Evolutionary conservation across 1,284 basidiomycete species (phyloP).

Genomic region (Meira miltonrushii): DNA sequence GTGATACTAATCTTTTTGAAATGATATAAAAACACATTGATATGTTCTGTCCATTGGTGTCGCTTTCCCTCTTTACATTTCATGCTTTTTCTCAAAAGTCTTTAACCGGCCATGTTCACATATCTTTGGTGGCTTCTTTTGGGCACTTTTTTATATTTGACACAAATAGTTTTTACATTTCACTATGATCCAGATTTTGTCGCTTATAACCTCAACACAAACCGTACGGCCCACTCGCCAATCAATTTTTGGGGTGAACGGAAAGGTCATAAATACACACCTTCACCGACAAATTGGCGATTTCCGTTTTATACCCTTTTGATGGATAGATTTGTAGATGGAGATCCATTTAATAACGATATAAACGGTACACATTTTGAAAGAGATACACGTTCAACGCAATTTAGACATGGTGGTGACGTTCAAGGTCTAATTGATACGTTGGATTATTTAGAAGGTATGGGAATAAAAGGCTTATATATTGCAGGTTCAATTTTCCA

Average conservation of each 20-base stretch:
- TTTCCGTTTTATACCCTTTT: slow-evolving; percentile 3
- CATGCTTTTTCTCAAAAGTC: no score
- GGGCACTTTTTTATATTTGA: no score
- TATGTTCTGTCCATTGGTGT: no score
- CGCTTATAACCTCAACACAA: slow-evolving; percentile 8
- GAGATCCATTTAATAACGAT: slow-evolving; percentile 3
- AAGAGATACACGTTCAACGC: neutral
- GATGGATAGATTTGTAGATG: slow-evolving; percentile 6
- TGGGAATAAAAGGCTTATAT: slow-evolving; percentile 3
- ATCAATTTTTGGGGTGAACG: slow-evolving; percentile 1
- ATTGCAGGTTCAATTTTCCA: neutral
- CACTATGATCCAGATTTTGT: slow-evolving; percentile 1
- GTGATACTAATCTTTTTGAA: no score
- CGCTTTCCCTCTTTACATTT: no score
- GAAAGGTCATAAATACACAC: neutral
- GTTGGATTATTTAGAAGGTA: slow-evolving; percentile 7
- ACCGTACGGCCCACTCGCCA: neutral
- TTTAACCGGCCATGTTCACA: no score
- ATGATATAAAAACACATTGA: no score
- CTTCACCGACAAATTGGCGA: slow-evolving; percentile 4
- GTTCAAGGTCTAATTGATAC: neutral
- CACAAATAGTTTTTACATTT: no score
- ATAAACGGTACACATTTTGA: slow-evolving; percentile 5
- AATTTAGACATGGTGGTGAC: slow-evolving; percentile 4
- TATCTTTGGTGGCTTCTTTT: no score